Evolutionary conservation across 768 basidiomycete species (phyloP).

Genomic region (Tulasnella sp.): DNA sequence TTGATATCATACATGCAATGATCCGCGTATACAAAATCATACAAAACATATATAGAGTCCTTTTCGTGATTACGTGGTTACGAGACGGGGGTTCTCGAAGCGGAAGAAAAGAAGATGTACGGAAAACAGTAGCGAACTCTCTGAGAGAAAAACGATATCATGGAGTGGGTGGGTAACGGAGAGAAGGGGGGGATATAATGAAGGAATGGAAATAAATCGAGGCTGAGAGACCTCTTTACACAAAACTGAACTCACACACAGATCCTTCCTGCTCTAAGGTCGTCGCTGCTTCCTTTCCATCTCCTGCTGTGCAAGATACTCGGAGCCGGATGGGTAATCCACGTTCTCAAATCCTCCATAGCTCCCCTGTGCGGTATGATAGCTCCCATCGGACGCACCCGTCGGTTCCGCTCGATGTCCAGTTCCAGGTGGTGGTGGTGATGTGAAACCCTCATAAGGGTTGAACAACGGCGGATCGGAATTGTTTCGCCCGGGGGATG

Average conservation of each 20-base stretch:
- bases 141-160: too few relatives aligned
- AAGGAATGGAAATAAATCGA: too few relatives aligned
- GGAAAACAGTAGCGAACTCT: too few relatives aligned
- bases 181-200: too few relatives aligned
- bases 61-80: too few relatives aligned
- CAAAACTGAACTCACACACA: not conserved
- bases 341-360: not conserved
- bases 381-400: not conserved
- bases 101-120: too few relatives aligned
- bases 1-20: too few relatives aligned
- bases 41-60: too few relatives aligned
- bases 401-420: slow-evolving; percentile 2
- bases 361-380: slow-evolving; percentile 3
- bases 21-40: too few relatives aligned
- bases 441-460: not conserved
- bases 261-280: not conserved
- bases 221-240: not conserved
- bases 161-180: too few relatives aligned
- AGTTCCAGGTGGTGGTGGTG: not conserved
- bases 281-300: not conserved
- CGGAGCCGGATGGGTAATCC: not conserved
- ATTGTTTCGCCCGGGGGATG: not conserved
- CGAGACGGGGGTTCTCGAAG: too few relatives aligned
- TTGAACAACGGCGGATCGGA: not conserved
- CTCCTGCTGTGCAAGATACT: not conserved